phyloP scores from a whole-genome alignment of 129 eudicot species.

The Cynara cardunculus region DNA sequence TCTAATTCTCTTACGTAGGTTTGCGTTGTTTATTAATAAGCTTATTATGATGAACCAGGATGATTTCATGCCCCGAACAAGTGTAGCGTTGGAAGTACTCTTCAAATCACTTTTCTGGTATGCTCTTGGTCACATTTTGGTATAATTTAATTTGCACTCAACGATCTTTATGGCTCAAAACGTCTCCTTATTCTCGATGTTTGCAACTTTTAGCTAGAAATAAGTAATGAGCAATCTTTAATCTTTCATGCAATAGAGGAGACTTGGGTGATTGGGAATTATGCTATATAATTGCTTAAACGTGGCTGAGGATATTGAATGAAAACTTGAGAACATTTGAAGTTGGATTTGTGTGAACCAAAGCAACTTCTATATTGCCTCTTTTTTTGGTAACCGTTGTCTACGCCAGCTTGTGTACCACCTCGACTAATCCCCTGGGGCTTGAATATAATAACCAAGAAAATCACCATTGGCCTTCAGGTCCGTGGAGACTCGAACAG shows the following conservation, averaged over 20 bases:
- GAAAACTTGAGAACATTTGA: background rate
- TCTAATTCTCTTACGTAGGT: background rate
- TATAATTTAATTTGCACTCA: conserved; percentile 5
- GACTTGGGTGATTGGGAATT: background rate
- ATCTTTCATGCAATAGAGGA: background rate
- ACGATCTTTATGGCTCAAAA: background rate
- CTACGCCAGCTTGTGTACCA: background rate
- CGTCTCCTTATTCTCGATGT: background rate
- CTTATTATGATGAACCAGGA: conserved; percentile 50
- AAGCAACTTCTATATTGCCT: background rate
- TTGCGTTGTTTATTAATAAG: conserved; percentile 3
- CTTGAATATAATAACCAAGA: background rate
- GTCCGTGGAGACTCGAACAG: background rate
- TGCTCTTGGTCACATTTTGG: conserved; percentile 34
- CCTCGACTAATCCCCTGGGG: background rate
- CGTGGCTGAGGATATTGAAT: background rate
- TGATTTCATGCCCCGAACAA: conserved; percentile 98
- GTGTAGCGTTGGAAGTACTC: conserved; percentile 77
- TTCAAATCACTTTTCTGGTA: conserved; percentile 91
- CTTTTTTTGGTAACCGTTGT: background rate
- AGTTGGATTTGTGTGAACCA: background rate
- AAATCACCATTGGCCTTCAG: no score
- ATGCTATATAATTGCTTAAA: background rate
- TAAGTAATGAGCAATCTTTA: background rate
- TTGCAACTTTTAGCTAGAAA: background rate